A percentile compares a stretch with the other conserved stretches of the same genome.
These are phyloP conservation scores for Pythium utonaiense DNA, from an alignment of 352 stramenopile genomes.

Conservation along the genomic window DNA sequence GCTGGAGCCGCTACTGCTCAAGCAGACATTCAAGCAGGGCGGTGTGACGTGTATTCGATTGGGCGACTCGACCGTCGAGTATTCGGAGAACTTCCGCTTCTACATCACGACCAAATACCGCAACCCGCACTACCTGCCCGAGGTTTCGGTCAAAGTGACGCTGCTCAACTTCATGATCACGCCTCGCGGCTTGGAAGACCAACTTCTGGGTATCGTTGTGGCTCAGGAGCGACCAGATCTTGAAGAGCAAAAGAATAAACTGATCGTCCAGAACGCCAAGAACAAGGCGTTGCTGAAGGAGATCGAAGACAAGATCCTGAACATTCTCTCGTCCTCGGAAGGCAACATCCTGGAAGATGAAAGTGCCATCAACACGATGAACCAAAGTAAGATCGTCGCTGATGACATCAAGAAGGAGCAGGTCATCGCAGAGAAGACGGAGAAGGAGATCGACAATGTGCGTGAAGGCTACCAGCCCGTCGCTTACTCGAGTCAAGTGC, in stretches of 20 bases:
- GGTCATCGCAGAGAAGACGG: constrained; percentile 85
- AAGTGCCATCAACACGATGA: constrained; percentile 92
- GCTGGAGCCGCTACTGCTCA: constrained; percentile 91
- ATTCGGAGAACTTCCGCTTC: constrained; percentile 90
- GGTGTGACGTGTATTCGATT: constrained; percentile 90
- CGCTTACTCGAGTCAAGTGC: constrained; percentile 86
- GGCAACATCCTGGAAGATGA: constrained; percentile 94
- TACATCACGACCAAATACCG: constrained; percentile 94
- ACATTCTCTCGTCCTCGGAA: constrained; percentile 88
- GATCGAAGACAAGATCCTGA: constrained; percentile 93
- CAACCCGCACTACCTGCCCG: constrained; percentile 92
- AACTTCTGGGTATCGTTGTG: constrained; percentile 92
- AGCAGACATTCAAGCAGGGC: constrained; percentile 93
- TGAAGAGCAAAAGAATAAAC: constrained; percentile 91
- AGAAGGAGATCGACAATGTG: constrained; percentile 89
- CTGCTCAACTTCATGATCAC: constrained; percentile 97
- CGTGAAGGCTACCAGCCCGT: constrained; percentile 88
- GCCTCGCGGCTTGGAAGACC: constrained; percentile 89
- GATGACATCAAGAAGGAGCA: constrained; percentile 94
- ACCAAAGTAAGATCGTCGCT: constrained; percentile 86
- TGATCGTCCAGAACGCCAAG: constrained; percentile 90
- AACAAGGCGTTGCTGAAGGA: constrained; percentile 92
- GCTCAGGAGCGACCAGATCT: constrained; percentile 90
- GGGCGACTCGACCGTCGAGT: constrained; percentile 92
- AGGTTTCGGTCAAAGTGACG: constrained; percentile 92